These are phyloP conservation scores for Diaporthe sp. DNA, from an alignment of 2,329 filamentous ascomycete species.

Conservation along the genomic window DNA sequence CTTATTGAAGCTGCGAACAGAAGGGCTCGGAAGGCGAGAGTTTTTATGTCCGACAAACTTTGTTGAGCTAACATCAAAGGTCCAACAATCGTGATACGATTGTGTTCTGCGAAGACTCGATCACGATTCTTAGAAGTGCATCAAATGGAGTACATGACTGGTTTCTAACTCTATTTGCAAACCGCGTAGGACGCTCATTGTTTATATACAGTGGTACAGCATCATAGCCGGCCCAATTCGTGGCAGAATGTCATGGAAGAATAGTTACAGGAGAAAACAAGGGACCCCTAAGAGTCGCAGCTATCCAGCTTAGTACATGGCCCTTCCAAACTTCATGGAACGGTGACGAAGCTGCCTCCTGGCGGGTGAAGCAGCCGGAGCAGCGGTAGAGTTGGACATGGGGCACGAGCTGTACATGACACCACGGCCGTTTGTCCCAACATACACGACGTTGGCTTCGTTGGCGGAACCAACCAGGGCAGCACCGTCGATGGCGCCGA, in stretches of 20 bases:
- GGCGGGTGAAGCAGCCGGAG: neutral
- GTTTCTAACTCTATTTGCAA: neutral
- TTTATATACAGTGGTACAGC: neutral
- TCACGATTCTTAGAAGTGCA: too few relatives aligned
- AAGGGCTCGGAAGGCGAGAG: too few relatives aligned
- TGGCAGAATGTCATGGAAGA: neutral
- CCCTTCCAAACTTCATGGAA: neutral
- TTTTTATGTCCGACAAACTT: too few relatives aligned
- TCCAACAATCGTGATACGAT: too few relatives aligned
- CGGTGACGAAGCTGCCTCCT: neutral
- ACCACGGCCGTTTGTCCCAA: conserved; percentile 64
- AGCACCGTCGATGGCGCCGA: conserved; percentile 56
- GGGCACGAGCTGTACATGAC: conserved; percentile 51
- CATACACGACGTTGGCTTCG: conserved; percentile 59
- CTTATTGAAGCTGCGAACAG: too few relatives aligned
- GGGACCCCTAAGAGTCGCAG: neutral
- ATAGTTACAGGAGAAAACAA: conserved; percentile 1
- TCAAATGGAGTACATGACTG: too few relatives aligned
- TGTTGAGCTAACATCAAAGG: too few relatives aligned
- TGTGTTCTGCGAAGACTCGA: too few relatives aligned
- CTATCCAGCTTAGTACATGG: neutral
- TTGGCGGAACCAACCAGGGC: conserved; percentile 60
- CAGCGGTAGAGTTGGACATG: neutral
- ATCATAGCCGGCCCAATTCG: neutral
- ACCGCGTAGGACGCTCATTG: neutral